A percentile compares a stretch with the other conserved stretches of the same genome.
phyloP scores from a whole-genome alignment of 2,329 filamentous ascomycete genomes.

The Monascus ruber region DNA sequence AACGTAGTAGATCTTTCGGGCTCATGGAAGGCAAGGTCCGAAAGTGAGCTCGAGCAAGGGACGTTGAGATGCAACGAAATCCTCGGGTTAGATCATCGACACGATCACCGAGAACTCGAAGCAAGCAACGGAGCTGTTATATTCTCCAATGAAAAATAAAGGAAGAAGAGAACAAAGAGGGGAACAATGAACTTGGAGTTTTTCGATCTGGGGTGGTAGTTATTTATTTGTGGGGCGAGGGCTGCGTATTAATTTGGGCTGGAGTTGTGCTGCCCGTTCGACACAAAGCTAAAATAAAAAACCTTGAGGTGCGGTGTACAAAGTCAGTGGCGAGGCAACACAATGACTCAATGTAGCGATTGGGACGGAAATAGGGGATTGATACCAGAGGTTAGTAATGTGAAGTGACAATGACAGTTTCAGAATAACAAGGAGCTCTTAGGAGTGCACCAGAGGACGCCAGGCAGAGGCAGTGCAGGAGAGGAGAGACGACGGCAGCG shows the following conservation, averaged over 20 bases:
- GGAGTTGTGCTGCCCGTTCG: neutral
- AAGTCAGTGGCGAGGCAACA: neutral
- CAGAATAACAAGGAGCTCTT: no score
- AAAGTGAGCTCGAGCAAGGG: conserved; percentile 20
- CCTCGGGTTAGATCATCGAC: conserved; percentile 24
- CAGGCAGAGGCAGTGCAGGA: no score
- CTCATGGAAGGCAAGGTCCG: conserved; percentile 59
- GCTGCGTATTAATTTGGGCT: neutral
- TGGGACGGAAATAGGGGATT: no score
- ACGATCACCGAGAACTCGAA: conserved; percentile 5
- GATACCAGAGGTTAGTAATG: no score
- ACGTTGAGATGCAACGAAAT: conserved; percentile 21
- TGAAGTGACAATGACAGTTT: no score
- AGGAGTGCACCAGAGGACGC: no score
- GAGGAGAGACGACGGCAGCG: no score
- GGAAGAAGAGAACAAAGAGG: neutral
- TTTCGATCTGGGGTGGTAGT: neutral
- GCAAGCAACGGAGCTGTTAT: neutral
- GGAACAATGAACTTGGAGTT: neutral
- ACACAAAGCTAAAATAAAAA: neutral
- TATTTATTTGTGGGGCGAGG: neutral
- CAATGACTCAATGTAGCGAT: neutral
- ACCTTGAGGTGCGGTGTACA: neutral
- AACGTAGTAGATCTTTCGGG: conserved; percentile 80
- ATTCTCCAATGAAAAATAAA: neutral